These are phyloP conservation scores for Xylariaceae sp. DNA, from an alignment of 2,329 filamentous ascomycete genomes.

Conservation along the genomic window DNA sequence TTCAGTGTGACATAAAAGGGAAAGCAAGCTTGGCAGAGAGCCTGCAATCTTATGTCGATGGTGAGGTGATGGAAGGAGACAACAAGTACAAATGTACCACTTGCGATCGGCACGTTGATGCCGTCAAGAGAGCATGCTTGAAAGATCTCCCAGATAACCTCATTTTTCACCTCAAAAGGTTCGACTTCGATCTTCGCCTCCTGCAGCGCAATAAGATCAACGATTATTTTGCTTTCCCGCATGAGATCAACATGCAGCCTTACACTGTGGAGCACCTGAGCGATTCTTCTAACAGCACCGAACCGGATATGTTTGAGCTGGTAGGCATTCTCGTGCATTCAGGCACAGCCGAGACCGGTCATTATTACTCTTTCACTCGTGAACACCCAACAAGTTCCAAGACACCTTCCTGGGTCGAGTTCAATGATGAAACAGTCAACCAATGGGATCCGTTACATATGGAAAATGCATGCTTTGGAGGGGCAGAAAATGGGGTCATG, in stretches of 20 bases:
- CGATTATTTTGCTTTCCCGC: slow-evolving; percentile 86
- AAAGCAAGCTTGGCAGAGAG: slow-evolving; percentile 83
- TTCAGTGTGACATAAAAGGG: slow-evolving; percentile 95
- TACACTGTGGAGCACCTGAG: slow-evolving; percentile 87
- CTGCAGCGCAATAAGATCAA: slow-evolving; percentile 90
- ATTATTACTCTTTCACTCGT: slow-evolving; percentile 95
- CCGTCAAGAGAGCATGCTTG: slow-evolving; percentile 86
- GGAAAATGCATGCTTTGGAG: slow-evolving; percentile 77
- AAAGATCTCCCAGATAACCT: slow-evolving; percentile 92
- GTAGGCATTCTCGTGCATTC: slow-evolving; percentile 94
- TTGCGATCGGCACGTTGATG: slow-evolving; percentile 85
- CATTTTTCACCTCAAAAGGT: slow-evolving; percentile 91
- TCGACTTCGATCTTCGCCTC: slow-evolving; percentile 75
- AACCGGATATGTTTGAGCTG: slow-evolving; percentile 81
- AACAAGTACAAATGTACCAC: slow-evolving; percentile 98
- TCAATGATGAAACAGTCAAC: slow-evolving; percentile 85
- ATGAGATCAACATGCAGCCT: slow-evolving; percentile 77
- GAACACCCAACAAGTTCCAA: slow-evolving; percentile 62
- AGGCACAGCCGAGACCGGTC: slow-evolving; percentile 88
- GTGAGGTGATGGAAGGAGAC: slow-evolving; percentile 94
- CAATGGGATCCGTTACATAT: slow-evolving; percentile 73
- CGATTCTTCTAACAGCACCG: slow-evolving; percentile 50
- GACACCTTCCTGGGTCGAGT: slow-evolving; percentile 73
- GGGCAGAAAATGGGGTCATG: slow-evolving; percentile 50
- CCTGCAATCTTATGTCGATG: slow-evolving; percentile 90